Conservation (phyloP, 495 filamentous ascomycete genomes). For the Patellaria atrata region DNA sequence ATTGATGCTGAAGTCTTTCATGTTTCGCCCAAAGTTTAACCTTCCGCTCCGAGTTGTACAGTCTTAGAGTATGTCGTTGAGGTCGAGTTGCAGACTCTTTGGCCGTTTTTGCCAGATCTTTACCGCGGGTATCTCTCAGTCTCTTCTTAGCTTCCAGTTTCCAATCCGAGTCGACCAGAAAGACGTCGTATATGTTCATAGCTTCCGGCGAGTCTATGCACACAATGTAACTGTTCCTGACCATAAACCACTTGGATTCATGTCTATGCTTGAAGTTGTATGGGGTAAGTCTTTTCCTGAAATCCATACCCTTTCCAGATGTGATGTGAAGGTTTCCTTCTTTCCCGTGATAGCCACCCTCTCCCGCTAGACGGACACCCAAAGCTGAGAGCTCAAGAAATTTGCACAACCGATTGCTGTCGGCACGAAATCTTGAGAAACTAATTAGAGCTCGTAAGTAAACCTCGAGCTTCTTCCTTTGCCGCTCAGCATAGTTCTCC, state of each 20-base stretch:
- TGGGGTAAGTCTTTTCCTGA: slow-evolving; percentile 65
- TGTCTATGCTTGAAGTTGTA: slow-evolving; percentile 63
- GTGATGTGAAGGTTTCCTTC: slow-evolving; percentile 88
- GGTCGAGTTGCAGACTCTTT: slow-evolving; percentile 51
- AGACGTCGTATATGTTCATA: slow-evolving; percentile 98
- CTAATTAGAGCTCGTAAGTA: slow-evolving; percentile 92
- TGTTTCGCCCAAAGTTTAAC: slow-evolving; percentile 85
- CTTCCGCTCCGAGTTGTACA: slow-evolving; percentile 78
- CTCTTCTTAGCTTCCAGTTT: slow-evolving; percentile 54
- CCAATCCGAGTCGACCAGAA: slow-evolving; percentile 80
- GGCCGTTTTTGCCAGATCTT: slow-evolving; percentile 35
- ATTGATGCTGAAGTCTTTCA: slow-evolving; percentile 77
- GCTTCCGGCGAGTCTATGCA: slow-evolving; percentile 96
- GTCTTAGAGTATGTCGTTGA: slow-evolving; percentile 68
- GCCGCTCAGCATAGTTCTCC: slow-evolving; percentile 49
- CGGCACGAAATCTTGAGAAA: slow-evolving; percentile 87
- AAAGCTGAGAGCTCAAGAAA: slow-evolving; percentile 92
- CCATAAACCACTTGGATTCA: slow-evolving; percentile 90
- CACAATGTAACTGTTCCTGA: slow-evolving; percentile 93
- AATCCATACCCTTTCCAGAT: slow-evolving; percentile 81
- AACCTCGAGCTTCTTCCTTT: slow-evolving; percentile 72
- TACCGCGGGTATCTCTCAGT: slow-evolving; percentile 44
- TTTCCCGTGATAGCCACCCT: slow-evolving; percentile 95
- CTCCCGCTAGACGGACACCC: slow-evolving; percentile 85
- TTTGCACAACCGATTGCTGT: slow-evolving; percentile 90